phyloP scores from a whole-genome alignment of 345 rosid species.

The Lumnitzera racemosa region DNA sequence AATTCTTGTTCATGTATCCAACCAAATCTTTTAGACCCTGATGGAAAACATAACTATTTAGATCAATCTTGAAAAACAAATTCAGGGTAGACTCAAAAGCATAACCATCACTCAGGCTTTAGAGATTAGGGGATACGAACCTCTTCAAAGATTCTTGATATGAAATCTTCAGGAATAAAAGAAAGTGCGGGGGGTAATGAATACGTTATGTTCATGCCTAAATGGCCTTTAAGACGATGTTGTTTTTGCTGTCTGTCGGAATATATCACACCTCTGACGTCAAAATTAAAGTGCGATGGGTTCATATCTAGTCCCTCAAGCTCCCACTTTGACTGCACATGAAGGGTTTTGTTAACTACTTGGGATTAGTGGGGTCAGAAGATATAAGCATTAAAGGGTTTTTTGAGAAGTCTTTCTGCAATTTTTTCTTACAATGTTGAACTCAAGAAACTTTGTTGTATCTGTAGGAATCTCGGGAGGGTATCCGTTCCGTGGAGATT shows the following conservation, averaged over 20 bases:
- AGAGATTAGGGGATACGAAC: background rate
- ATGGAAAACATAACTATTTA: background rate
- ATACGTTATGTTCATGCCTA: slow-evolving; percentile 4
- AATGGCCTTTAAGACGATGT: slow-evolving; percentile 3
- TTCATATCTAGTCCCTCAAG: slow-evolving; percentile 4
- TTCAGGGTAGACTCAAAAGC: background rate
- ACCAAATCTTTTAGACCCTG: slow-evolving; percentile 3
- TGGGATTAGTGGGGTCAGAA: background rate
- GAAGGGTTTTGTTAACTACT: too few species aligned
- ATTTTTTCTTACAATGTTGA: background rate
- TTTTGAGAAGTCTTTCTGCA: background rate
- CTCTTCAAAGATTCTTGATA: background rate
- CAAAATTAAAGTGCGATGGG: background rate
- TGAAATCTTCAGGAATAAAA: slow-evolving; percentile 4
- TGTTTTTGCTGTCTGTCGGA: slow-evolving; percentile 4
- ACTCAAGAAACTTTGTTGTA: background rate
- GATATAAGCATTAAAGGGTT: too few species aligned
- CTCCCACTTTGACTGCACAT: slow-evolving; percentile 4
- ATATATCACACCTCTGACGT: slow-evolving; percentile 4
- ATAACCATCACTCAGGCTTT: background rate
- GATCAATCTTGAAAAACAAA: background rate
- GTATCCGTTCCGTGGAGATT: background rate
- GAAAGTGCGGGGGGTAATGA: background rate
- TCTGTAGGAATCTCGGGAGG: slow-evolving; percentile 2
- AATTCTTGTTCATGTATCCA: slow-evolving; percentile 6